Evolutionary conservation across 495 filamentous ascomycete genomes (phyloP).

Genomic region (Hypoxylon intermedium): DNA sequence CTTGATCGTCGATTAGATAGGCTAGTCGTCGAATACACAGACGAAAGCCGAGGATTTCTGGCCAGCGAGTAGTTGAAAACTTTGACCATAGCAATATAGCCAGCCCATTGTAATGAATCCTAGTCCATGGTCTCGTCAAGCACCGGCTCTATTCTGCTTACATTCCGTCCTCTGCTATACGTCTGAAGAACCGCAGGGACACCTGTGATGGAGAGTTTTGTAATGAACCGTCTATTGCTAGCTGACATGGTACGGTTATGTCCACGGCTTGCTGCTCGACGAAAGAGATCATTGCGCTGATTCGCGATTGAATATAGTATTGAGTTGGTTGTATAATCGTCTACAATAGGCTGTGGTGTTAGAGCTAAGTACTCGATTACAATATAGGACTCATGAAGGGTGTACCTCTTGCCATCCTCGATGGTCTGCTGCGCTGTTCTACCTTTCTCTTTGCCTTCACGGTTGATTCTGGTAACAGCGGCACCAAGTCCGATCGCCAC

Average conservation of each 20-base stretch:
- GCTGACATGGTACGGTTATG: too few relatives aligned
- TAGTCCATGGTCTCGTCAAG: too few relatives aligned
- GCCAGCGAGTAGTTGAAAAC: too few relatives aligned
- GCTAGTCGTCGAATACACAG: too few relatives aligned
- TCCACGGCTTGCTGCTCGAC: background rate
- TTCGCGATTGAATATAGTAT: constrained; percentile 18
- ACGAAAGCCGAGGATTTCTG: too few relatives aligned
- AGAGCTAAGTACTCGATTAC: constrained; percentile 5
- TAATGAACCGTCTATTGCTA: too few relatives aligned
- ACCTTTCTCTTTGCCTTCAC: constrained; percentile 80
- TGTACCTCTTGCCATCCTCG: constrained; percentile 56
- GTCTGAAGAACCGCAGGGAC: too few relatives aligned
- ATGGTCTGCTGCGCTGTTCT: constrained; percentile 59
- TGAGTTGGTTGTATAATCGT: constrained; percentile 19
- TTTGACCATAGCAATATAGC: too few relatives aligned
- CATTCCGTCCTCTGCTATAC: too few relatives aligned
- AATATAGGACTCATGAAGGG: background rate
- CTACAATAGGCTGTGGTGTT: constrained; percentile 11
- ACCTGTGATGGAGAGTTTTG: too few relatives aligned
- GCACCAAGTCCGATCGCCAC: constrained; percentile 74
- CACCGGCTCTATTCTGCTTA: too few relatives aligned
- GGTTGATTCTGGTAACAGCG: constrained; percentile 72
- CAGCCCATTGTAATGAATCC: too few relatives aligned
- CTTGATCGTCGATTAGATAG: constrained; percentile 33
- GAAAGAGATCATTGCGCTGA: constrained; percentile 5